Evolutionary conservation across 2,329 filamentous ascomycete genomes (phyloP).

Genomic region (Blastomyces silverae): DNA sequence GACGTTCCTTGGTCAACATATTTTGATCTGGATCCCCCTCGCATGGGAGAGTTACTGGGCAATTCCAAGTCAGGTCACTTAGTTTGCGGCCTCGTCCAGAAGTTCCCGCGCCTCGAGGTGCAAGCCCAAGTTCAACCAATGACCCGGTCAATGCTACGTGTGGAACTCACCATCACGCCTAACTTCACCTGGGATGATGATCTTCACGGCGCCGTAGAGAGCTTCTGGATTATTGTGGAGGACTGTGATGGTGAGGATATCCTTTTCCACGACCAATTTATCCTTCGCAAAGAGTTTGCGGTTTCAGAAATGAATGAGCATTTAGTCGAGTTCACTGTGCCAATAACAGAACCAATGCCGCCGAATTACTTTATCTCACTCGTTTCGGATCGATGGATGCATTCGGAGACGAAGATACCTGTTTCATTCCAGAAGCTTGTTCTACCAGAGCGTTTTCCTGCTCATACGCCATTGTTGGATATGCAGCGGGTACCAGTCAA

Average conservation of each 20-base stretch:
- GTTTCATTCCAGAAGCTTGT: conserved; percentile 94
- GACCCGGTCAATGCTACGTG: conserved; percentile 83
- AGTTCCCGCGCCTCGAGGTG: conserved; percentile 87
- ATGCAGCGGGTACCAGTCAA: conserved; percentile 85
- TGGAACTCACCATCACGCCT: conserved; percentile 85
- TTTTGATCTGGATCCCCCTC: conserved; percentile 90
- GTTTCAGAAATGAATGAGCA: conserved; percentile 83
- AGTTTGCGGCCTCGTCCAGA: conserved; percentile 79
- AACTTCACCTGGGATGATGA: conserved; percentile 94
- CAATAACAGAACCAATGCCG: conserved; percentile 95
- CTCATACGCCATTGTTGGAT: conserved; percentile 86
- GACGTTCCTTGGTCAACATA: conserved; percentile 91
- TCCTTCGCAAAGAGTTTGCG: conserved; percentile 84
- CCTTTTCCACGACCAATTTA: conserved; percentile 87
- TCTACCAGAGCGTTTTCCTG: conserved; percentile 88
- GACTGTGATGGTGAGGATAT: conserved; percentile 97
- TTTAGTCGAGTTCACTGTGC: conserved; percentile 89
- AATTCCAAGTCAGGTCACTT: conserved; percentile 80
- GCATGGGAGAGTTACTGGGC: conserved; percentile 90
- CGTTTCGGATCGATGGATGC: conserved; percentile 96
- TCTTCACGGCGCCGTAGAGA: conserved; percentile 80
- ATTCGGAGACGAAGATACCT: conserved; percentile 85
- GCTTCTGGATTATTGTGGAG: conserved; percentile 95
- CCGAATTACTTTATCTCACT: conserved; percentile 98
- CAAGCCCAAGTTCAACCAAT: conserved; percentile 92